phyloP scores from a whole-genome alignment of 2,329 filamentous ascomycete genomes.

The Sodiomyces alkalinus region DNA sequence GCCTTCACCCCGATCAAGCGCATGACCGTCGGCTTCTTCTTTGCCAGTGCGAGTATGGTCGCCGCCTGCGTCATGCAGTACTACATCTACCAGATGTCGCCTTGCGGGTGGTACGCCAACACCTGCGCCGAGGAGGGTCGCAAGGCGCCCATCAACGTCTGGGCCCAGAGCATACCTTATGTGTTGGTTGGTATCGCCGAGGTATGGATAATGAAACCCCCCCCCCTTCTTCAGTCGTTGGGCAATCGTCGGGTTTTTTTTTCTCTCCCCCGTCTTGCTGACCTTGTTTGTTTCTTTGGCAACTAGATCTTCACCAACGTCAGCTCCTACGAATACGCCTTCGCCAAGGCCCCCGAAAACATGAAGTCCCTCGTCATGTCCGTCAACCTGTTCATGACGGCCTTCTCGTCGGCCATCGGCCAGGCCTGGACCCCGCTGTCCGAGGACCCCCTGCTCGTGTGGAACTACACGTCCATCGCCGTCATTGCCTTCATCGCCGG shows the following conservation, averaged over 20 bases:
- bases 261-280: not conserved
- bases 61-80: conserved; percentile 40
- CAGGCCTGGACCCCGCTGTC: conserved; percentile 50
- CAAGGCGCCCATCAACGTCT: conserved; percentile 45
- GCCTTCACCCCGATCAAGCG: conserved; percentile 62
- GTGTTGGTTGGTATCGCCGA: conserved; percentile 35
- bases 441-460: conserved; percentile 49
- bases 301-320: conserved; percentile 36
- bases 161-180: conserved; percentile 37
- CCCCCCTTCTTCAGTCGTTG: too few species aligned
- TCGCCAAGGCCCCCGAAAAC: conserved; percentile 62
- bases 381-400: conserved; percentile 56
- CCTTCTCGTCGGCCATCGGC: conserved; percentile 54
- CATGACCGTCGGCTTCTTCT: conserved; percentile 55
- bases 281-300: too few species aligned
- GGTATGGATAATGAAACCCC: too few species aligned
- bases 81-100: conserved; percentile 48
- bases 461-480: conserved; percentile 55
- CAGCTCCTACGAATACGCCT: conserved; percentile 58
- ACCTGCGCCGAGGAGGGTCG: conserved; percentile 26
- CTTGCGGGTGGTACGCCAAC: conserved; percentile 42
- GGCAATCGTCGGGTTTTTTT: not conserved
- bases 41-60: conserved; percentile 47
- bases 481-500: conserved; percentile 48
- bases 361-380: conserved; percentile 66